A percentile compares a stretch with the other conserved stretches of the same genome.
These are phyloP conservation scores for Mycena epipterygia DNA, from an alignment of 768 basidiomycete species.

Conservation along the genomic window DNA sequence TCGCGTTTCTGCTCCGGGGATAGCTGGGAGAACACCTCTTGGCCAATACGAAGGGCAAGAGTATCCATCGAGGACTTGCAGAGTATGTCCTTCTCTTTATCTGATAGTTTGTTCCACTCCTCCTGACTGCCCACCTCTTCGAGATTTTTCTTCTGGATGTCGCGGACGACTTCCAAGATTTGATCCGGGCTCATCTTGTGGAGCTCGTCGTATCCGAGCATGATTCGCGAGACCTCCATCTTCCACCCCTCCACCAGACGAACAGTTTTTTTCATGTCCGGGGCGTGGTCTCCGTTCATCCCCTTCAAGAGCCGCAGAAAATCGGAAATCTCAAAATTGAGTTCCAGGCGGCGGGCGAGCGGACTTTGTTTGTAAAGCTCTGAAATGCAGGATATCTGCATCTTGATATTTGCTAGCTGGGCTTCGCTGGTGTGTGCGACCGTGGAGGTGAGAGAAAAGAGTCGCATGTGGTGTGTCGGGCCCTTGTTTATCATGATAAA, in stretches of 20 bases:
- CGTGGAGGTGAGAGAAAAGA: slow-evolving; percentile 19
- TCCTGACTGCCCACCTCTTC: slow-evolving; percentile 19
- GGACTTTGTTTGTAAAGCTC: not conserved
- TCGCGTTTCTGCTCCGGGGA: slow-evolving; percentile 15
- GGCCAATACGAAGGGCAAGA: slow-evolving; percentile 22
- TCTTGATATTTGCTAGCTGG: slow-evolving; percentile 25
- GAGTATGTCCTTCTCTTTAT: slow-evolving; percentile 19
- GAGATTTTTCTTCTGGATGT: not conserved
- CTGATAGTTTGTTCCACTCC: slow-evolving; percentile 12
- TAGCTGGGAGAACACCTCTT: slow-evolving; percentile 18
- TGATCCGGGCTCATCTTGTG: not conserved
- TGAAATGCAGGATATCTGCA: not conserved
- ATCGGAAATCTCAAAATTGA: slow-evolving; percentile 17
- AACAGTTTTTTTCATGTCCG: not conserved
- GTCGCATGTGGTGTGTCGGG: not conserved
- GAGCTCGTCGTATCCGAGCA: slow-evolving; percentile 8
- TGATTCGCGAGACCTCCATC: not conserved
- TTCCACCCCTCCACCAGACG: not conserved
- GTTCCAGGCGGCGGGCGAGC: not conserved
- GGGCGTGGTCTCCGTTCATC: slow-evolving; percentile 13
- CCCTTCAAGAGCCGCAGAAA: slow-evolving; percentile 14
- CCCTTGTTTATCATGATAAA: slow-evolving; percentile 16
- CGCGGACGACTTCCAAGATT: not conserved
- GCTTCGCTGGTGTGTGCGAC: slow-evolving; percentile 38
- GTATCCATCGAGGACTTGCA: slow-evolving; percentile 13